Evolutionary conservation across 225 moss, liverwort and hornwort species (phyloP), one percentile per base, ranked within the genome.

Genomic region (Takakia lepidozioides): DNA sequence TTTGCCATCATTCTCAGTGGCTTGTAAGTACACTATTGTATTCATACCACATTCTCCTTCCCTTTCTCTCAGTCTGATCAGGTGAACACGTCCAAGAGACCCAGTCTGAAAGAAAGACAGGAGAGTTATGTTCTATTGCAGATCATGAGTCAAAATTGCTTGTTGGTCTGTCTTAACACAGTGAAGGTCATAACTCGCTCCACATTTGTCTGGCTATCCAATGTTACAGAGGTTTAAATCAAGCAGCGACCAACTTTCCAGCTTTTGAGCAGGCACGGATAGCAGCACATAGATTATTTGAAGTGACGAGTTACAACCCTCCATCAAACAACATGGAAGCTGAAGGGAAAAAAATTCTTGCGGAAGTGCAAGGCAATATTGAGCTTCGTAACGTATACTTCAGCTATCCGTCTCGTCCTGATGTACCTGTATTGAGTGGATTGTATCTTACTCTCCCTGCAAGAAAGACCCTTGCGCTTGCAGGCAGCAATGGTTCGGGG

Each of bases 361-460:
- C 66, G 21, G 78, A 78, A 32, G 84, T 88, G 38, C 84, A 84
- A 23, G 88, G 88, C 42, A 81, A 58, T 43, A 81, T 88, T 51
- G 88, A 88, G 81, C 72, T 88, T 18, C 78, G 88, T 8, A 88
- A 88, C 56, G 88, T 88, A 0, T 88, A 88, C 46, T 88, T 88
- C 57, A 88, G 88, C 66, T 88, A 88, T 44, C 88, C 88, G 16
- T 78, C 77, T 28, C 77, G 84, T 53, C 84, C 88, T 1, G 88
- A 88, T 68, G 78, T 88, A 28, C 88, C 88, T 15, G 75, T 88
- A 24, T 54, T 88, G 47, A 88, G 81, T 59, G 88, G 88, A 30
- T 56, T 88, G 24, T 84, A 84, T 65, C 73, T 88, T 26, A 81
- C 72, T 14, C 80, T 88, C 30, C 84, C 88, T 30, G 81, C 88